Conservation (phyloP, 140 eudicot genomes). For the Stevia rebaudiana region DNA sequence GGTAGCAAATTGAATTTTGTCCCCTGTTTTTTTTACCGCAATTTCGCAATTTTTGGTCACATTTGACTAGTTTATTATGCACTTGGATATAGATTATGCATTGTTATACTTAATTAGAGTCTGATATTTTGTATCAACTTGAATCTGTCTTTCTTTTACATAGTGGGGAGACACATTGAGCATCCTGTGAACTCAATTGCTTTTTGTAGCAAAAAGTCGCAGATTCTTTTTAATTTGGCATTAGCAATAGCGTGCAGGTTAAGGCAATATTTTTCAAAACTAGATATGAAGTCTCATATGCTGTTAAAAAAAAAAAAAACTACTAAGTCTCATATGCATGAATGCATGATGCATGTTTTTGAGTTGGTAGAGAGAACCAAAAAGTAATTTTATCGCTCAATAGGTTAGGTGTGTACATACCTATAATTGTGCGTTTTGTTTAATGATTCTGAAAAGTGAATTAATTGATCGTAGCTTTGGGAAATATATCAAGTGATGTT, state of each 20-base stretch:
- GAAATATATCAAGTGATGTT: no score
- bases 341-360: neutral
- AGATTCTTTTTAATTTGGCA: slow-evolving; percentile 14
- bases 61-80: no score
- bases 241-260: slow-evolving; percentile 11
- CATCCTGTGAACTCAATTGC: slow-evolving; percentile 36
- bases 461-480: no score
- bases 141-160: slow-evolving; percentile 11
- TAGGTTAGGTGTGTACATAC: neutral
- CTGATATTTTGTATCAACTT: slow-evolving; percentile 9
- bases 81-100: neutral
- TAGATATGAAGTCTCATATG: neutral
- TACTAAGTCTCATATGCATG: neutral
- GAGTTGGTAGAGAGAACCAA: neutral
- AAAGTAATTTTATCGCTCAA: neutral
- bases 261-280: slow-evolving; percentile 10
- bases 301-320: no score
- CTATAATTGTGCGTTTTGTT: neutral
- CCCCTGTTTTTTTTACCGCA: no score
- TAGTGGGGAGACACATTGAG: slow-evolving; percentile 19
- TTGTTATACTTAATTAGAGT: neutral
- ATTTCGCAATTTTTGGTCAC: no score
- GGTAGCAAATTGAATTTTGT: no score
- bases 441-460: no score
- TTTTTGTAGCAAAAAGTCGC: slow-evolving; percentile 12